These are phyloP conservation scores for Bassia scoparia DNA, from an alignment of 148 eudicot species.

Conservation along the genomic window DNA sequence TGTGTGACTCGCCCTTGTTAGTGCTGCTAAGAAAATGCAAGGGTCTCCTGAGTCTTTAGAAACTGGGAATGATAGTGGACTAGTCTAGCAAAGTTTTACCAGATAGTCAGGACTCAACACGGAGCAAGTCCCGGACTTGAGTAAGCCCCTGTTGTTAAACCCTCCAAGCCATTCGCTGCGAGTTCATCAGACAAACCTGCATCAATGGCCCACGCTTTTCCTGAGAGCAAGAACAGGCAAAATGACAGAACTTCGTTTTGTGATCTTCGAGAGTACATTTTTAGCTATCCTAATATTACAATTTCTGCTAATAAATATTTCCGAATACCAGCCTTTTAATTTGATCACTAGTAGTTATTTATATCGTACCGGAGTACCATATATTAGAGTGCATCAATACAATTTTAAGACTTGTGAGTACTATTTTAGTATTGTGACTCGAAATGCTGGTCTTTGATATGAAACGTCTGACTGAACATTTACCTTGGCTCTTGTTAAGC, in stretches of 20 bases:
- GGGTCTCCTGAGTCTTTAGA: conserved; percentile 34
- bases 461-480: conserved; percentile 13
- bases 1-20: conserved; percentile 32
- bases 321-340: neutral
- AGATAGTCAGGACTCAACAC: conserved; percentile 24
- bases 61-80: conserved; percentile 25
- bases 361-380: neutral
- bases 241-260: conserved; percentile 86
- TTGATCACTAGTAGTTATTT: neutral
- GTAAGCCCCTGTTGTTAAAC: conserved; percentile 50
- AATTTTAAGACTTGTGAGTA: neutral
- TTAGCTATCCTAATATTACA: too few species aligned
- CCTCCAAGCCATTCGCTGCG: conserved; percentile 46
- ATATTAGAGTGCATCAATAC: too few species aligned
- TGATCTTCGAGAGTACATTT: conserved; percentile 22
- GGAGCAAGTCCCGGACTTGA: conserved; percentile 41
- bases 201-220: conserved; percentile 29
- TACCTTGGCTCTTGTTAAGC: conserved; percentile 28
- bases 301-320: too few species aligned
- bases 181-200: conserved; percentile 27
- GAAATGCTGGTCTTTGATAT: neutral
- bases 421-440: neutral
- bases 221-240: conserved; percentile 58
- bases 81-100: conserved; percentile 23
- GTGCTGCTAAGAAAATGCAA: conserved; percentile 24